A percentile compares a stretch with the other conserved stretches of the same genome.
Evolutionary conservation across 805 yeast genomes (phyloP).

Genomic region (Cyberlindnera euphorbiae): DNA sequence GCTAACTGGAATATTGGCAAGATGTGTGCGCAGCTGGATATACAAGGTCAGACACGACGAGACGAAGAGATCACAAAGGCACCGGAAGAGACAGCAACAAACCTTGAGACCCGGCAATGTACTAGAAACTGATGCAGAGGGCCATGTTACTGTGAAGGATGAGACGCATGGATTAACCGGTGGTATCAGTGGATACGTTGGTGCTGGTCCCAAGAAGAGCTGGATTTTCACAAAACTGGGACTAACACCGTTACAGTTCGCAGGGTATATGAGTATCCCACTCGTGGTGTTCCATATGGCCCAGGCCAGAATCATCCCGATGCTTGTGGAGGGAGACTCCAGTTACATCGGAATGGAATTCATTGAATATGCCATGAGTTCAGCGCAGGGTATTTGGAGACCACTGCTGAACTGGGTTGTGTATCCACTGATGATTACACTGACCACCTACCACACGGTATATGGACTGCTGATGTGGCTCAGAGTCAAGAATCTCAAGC

Average conservation of each 20-base stretch:
- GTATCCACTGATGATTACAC: conserved; percentile 31
- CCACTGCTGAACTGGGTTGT: conserved; percentile 28
- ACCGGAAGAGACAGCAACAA: conserved; percentile 9
- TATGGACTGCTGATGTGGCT: conserved; percentile 49
- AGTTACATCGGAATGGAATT: conserved; percentile 49
- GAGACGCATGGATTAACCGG: conserved; percentile 61
- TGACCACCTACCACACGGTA: conserved; percentile 47
- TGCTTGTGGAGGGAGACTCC: conserved; percentile 60
- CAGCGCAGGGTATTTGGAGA: conserved; percentile 22
- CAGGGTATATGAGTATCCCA: conserved; percentile 53
- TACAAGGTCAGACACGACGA: conserved; percentile 24
- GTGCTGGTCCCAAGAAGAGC: conserved; percentile 48
- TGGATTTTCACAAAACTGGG: conserved; percentile 41
- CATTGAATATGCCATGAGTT: conserved; percentile 36
- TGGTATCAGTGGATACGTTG: conserved; percentile 43
- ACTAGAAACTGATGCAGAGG: conserved; percentile 15
- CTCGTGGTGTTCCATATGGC: conserved; percentile 42
- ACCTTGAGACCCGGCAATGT: conserved; percentile 12
- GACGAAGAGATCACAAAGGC: conserved; percentile 18
- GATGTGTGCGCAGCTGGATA: conserved; percentile 34
- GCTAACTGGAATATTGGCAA: conserved; percentile 43
- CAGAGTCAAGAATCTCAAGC: conserved; percentile 32
- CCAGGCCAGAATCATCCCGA: conserved; percentile 46
- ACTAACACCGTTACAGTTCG: conserved; percentile 50
- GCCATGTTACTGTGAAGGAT: conserved; percentile 2